Base-by-base conservation (phyloP, 306 rosid species). In the Sicyos edulis region DNA sequence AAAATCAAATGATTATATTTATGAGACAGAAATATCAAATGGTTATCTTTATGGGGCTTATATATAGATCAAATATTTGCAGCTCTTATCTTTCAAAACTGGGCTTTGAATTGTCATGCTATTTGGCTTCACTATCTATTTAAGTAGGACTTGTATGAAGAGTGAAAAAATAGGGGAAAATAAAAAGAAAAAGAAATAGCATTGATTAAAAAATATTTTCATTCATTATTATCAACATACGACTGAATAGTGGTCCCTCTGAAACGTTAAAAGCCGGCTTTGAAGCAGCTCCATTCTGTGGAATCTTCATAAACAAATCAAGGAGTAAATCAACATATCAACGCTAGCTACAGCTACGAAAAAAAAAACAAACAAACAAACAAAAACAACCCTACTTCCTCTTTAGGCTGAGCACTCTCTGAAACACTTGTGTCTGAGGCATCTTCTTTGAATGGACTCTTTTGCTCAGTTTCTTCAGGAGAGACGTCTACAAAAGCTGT, bases 401-500 rank as follows among this genome's bases (percentile, higher is more conserved):
- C 81, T 5, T 80, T 69, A 77, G 24, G 79, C 63, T 52, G 75
- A 73, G 72, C 53, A 75, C 78, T 90, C 78, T 77, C 84, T 56
- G 79, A 64, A 5, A 86, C 79, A 78, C 78, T 77, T 57, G 83
- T 40, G 67, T 79, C 87, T 21, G 74, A 77, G 54, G 49, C 84
- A 78, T 87, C 99, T 75, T 81, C 79, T 82, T 87, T 91, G 74
- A 89, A 91, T 19, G 88, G 82, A 84, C 82, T 95, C 83, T 84
- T 75, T 73, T 76, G 84, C 69, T 60, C 81, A 22, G 88, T 83
- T 85, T 89, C 99, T 74, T 87, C 97, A 0, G 96, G 97, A 76
- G 89, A 83, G 75, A 95, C 91, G 78, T 95, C 99, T 76, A 89
- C 97, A 84, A 95, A 95, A 81, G 88, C 99, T 95, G 89, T 59